These are phyloP conservation scores for Camellia oleifera DNA, from an alignment of 179 eudicot genomes.

Conservation along the genomic window DNA sequence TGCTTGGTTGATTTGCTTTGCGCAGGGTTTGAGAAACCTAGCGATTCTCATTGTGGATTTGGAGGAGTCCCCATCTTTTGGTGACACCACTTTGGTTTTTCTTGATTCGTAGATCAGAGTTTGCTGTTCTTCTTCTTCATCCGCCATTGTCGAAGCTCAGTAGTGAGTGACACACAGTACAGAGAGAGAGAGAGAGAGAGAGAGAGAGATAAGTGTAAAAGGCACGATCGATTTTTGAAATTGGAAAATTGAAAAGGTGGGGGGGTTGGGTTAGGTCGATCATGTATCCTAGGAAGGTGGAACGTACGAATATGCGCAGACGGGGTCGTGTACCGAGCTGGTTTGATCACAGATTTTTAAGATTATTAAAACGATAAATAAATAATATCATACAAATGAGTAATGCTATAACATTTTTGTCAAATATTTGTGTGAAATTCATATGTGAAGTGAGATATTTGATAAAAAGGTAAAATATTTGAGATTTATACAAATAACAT, in stretches of 20 bases:
- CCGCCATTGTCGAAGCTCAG: neutral
- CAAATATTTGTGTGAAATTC: too few species aligned
- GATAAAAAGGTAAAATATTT: too few species aligned
- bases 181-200: neutral
- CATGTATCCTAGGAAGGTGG: neutral
- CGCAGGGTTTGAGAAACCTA: constrained; percentile 3
- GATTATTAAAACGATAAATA: too few species aligned
- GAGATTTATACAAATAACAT: too few species aligned
- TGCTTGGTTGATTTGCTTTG: neutral
- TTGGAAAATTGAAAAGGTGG: neutral
- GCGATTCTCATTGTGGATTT: neutral
- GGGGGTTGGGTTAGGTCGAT: neutral
- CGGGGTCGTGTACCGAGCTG: too few species aligned
- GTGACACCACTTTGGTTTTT: neutral
- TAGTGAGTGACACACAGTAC: neutral
- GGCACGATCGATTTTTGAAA: too few species aligned
- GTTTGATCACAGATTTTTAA: too few species aligned
- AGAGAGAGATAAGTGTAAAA: neutral
- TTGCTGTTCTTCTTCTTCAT: neutral
- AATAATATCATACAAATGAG: too few species aligned
- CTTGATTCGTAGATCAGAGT: neutral
- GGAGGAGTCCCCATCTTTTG: neutral
- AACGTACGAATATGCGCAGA: neutral
- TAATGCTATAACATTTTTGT: too few species aligned
- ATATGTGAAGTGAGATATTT: too few species aligned